phyloP scores from a whole-genome alignment of 148 eudicot species.

The Silene uniflora region DNA sequence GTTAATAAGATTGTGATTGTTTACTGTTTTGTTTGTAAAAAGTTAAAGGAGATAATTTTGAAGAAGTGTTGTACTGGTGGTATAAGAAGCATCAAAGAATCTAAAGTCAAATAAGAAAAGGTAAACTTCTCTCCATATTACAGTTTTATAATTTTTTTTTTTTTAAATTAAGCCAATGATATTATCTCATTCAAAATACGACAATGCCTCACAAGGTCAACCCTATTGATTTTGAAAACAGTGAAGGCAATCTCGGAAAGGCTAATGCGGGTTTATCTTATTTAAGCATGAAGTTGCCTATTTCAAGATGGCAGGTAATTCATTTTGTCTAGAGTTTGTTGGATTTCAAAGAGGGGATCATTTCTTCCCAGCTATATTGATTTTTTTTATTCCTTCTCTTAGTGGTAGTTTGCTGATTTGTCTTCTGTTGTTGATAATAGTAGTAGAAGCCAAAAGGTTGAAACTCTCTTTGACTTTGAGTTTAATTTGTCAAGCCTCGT shows the following conservation, averaged over 20 bases:
- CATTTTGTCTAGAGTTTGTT: background rate
- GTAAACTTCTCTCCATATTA: too few relatives aligned
- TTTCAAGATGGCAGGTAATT: constrained; percentile 94
- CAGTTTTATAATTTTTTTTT: too few relatives aligned
- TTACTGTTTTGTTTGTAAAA: too few relatives aligned
- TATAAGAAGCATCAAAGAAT: too few relatives aligned
- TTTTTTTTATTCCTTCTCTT: background rate
- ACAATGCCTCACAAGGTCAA: constrained; percentile 99
- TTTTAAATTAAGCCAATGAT: too few relatives aligned
- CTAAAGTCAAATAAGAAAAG: too few relatives aligned
- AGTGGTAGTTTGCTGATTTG: background rate
- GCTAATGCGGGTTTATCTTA: constrained; percentile 77
- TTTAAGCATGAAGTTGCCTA: constrained; percentile 72
- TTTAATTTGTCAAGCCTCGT: background rate
- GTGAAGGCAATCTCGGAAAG: constrained; percentile 93
- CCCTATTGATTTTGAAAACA: constrained; percentile 95
- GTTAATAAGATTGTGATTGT: too few relatives aligned
- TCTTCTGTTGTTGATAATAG: background rate
- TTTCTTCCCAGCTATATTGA: background rate
- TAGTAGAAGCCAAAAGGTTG: background rate
- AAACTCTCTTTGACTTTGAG: background rate
- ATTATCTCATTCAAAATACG: too few relatives aligned
- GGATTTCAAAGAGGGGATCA: background rate
- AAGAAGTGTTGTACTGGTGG: too few relatives aligned
- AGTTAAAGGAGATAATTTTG: too few relatives aligned